A percentile compares a stretch with the other conserved stretches of the same genome.
Evolutionary conservation across 2,329 filamentous ascomycete species (phyloP).

Genomic region (Diaporthe citrichinensis): DNA sequence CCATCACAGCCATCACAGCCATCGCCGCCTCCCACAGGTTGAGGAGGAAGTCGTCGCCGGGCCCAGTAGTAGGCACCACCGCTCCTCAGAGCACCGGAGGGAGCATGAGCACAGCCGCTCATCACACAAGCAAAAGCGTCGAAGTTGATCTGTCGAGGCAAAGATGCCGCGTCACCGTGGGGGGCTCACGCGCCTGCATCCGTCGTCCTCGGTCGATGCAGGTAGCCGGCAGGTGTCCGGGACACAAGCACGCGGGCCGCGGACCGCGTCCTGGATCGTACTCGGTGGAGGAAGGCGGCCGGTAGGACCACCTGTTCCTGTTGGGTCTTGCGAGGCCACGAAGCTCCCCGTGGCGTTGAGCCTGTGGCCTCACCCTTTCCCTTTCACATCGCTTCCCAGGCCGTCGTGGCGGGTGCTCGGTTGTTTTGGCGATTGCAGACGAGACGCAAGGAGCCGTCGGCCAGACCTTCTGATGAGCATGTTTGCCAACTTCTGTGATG

Average conservation of each 20-base stretch:
- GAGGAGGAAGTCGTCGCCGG: constrained; percentile 23
- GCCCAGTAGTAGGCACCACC: background rate
- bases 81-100: background rate
- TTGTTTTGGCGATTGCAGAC: background rate
- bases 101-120: background rate
- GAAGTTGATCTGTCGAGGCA: background rate
- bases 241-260: constrained; percentile 12
- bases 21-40: background rate
- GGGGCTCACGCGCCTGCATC: background rate
- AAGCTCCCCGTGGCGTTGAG: background rate
- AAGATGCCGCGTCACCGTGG: background rate
- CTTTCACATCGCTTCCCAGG: background rate
- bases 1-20: background rate
- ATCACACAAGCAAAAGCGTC: background rate
- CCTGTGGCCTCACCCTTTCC: background rate
- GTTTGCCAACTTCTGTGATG: background rate
- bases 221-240: background rate
- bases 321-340: background rate
- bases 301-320: background rate
- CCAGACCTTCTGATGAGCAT: background rate
- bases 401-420: constrained; percentile 10
- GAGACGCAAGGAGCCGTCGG: constrained; percentile 6
- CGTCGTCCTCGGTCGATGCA: background rate
- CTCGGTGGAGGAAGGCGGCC: background rate
- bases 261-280: constrained; percentile 6